phyloP scores from a whole-genome alignment of 208 protist species.

The Trypanosoma scelopori region DNA sequence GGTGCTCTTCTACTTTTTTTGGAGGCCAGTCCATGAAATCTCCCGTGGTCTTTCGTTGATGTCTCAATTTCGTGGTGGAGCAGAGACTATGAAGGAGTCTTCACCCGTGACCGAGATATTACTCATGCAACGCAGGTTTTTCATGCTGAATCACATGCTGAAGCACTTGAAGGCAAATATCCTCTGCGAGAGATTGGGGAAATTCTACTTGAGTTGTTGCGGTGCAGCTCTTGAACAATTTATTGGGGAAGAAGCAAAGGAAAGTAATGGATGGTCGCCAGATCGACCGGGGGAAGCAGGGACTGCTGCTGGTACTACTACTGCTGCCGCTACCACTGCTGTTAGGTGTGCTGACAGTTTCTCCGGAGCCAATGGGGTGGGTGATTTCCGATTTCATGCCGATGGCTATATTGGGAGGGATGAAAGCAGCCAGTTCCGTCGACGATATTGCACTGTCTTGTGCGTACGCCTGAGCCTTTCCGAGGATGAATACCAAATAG shows the following conservation, averaged over 20 bases:
- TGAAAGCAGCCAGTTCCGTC: slow-evolving; percentile 46
- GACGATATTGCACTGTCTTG: slow-evolving; percentile 50
- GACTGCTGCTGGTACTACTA: neutral
- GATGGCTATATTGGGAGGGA: slow-evolving; percentile 41
- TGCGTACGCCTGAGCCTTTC: neutral
- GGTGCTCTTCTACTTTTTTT: slow-evolving; percentile 39
- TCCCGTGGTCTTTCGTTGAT: slow-evolving; percentile 35
- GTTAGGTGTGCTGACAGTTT: slow-evolving; percentile 2
- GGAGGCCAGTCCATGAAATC: slow-evolving; percentile 39
- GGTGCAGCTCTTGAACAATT: neutral
- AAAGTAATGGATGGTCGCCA: neutral
- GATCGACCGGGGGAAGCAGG: too few species aligned
- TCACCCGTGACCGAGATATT: slow-evolving; percentile 41
- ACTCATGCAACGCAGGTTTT: slow-evolving; percentile 51
- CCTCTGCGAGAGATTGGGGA: slow-evolving; percentile 40
- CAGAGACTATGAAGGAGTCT: slow-evolving; percentile 21
- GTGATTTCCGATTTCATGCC: slow-evolving; percentile 16
- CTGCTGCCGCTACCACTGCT: too few species aligned
- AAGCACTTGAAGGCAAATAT: slow-evolving; percentile 62
- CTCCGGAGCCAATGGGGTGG: neutral
- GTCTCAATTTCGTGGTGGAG: slow-evolving; percentile 43
- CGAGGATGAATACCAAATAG: slow-evolving; percentile 10
- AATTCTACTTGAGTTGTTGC: slow-evolving; percentile 1
- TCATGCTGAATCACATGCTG: slow-evolving; percentile 45
- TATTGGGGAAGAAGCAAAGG: slow-evolving; percentile 7